phyloP scores from a whole-genome alignment of 441 rosid genomes.

The Bruguiera hainesii region DNA sequence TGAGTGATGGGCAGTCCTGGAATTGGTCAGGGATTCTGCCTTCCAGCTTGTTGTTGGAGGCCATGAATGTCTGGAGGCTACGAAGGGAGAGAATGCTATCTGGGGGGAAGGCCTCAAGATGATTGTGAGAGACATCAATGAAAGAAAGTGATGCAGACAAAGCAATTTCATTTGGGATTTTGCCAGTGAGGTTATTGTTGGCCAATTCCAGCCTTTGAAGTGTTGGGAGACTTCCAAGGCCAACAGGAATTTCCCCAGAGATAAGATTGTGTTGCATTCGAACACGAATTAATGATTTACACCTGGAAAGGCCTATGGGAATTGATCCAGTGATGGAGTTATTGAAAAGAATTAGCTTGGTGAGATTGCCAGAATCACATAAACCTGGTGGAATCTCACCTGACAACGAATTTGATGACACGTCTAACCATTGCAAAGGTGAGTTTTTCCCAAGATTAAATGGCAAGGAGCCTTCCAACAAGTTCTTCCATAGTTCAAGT shows the following conservation, averaged over 20 bases:
- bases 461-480: constrained; percentile 68
- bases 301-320: constrained; percentile 50
- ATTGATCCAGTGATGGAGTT: constrained; percentile 78
- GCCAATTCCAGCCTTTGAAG: constrained; percentile 87
- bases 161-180: constrained; percentile 64
- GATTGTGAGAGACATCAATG: constrained; percentile 71
- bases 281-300: constrained; percentile 64
- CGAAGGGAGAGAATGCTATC: constrained; percentile 64
- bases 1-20: constrained; percentile 86
- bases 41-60: constrained; percentile 57
- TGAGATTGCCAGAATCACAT: constrained; percentile 72
- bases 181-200: constrained; percentile 72
- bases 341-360: constrained; percentile 86
- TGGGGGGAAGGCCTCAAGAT: constrained; percentile 63
- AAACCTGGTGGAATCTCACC: constrained; percentile 63
- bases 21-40: constrained; percentile 72
- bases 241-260: constrained; percentile 62
- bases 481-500: constrained; percentile 89
- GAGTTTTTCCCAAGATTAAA: constrained; percentile 65
- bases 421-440: constrained; percentile 73
- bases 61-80: constrained; percentile 66
- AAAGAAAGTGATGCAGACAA: constrained; percentile 71
- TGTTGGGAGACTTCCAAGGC: constrained; percentile 59
- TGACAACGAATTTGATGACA: constrained; percentile 75
- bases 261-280: constrained; percentile 67